Evolutionary conservation across 306 rosid genomes (phyloP).

Genomic region (Nissolia schottii): DNA sequence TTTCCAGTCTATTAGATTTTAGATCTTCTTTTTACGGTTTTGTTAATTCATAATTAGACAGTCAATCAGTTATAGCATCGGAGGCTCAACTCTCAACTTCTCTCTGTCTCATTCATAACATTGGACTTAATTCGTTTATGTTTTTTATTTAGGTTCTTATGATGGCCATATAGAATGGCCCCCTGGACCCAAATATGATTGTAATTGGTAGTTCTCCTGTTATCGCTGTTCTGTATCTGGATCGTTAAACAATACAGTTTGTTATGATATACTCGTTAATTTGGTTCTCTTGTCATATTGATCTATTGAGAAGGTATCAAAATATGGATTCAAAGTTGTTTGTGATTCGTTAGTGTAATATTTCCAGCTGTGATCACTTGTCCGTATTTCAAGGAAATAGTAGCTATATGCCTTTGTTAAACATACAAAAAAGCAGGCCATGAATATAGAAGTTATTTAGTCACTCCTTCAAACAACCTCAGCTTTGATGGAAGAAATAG

Average conservation of each 20-base stretch:
- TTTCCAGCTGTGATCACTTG: conserved; percentile 62
- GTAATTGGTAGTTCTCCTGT: conserved; percentile 50
- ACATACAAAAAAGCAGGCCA: conserved; percentile 62
- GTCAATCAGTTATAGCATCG: too few relatives aligned
- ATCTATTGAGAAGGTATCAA: not conserved
- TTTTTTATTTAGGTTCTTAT: conserved; percentile 39
- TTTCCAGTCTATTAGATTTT: not conserved
- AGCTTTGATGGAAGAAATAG: conserved; percentile 53
- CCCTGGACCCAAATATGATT: conserved; percentile 57
- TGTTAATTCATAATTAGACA: not conserved
- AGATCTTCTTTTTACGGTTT: not conserved
- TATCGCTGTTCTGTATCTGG: conserved; percentile 45
- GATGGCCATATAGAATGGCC: conserved; percentile 58
- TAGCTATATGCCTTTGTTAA: conserved; percentile 60
- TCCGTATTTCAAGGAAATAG: conserved; percentile 70
- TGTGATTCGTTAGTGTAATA: conserved; percentile 42
- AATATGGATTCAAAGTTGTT: not conserved
- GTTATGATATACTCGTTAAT: not conserved
- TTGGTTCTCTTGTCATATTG: not conserved
- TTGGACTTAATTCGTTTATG: not conserved
- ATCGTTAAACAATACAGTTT: not conserved
- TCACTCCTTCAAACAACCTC: conserved; percentile 54
- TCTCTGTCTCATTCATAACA: not conserved
- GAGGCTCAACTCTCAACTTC: not conserved
- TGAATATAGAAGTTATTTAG: conserved; percentile 49